Base-by-base conservation (phyloP, 257 asterid species). In the Jacaranda copaia region DNA sequence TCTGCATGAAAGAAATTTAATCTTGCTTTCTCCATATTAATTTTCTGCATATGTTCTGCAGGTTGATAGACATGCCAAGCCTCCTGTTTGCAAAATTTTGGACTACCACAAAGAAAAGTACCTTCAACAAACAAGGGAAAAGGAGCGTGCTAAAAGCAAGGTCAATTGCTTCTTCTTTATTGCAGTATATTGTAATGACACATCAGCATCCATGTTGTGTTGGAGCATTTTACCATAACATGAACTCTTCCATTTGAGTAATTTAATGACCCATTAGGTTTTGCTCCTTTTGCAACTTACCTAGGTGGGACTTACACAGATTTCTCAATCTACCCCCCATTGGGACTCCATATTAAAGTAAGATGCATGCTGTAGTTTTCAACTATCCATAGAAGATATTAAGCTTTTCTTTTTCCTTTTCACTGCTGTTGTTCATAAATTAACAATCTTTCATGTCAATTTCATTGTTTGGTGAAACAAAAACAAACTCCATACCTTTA, bases 81-180 rank as follows among this genome's bases (percentile, higher is more conserved):
- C 97, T 75, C 97, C 98, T 55, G 99, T 89, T 72, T 93, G 97
- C 92, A 91, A 93, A 85, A 73, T 95, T 56, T 81, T 82, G 82
- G 94, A 95, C 85, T 89, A 80, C 85, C 70, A 84, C 65, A 90
- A 73, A 81, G 93, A 91, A 19, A 92, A 83, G 80, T 89, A 89
- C 78, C 52, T 85, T 68, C 87, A 84, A 72, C 88, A 86, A 57
- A 3, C 85, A 57, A 90, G 82, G 93, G 99, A 89, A 64, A 93
- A 87, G 71, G 85, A 84, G 45, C 89, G 91, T 49, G 70, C 86
- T 70, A 93, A 89, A 80, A 85, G 69, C 81, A 89, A 89, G 93
- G 94, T 85, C 16, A 35, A 67, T 56, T 77, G 56, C 40, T 55
- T 77, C 73, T 64, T 68, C 35, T 76, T 56, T 12, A 74, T 72